phyloP scores from a whole-genome alignment of 768 basidiomycete genomes.

The Royoungia palumana region DNA sequence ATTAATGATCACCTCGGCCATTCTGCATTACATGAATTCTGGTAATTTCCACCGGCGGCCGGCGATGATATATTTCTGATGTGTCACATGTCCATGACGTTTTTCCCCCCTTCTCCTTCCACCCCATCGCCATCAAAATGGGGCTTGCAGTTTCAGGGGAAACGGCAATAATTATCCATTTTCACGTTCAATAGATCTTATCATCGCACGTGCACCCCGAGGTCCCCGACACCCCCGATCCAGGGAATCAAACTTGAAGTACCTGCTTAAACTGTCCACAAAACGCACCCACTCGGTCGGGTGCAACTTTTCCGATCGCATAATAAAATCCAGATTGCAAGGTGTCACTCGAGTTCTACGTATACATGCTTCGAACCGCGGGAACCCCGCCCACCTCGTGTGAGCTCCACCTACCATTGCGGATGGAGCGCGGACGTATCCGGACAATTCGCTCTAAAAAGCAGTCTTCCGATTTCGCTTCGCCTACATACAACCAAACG shows the following conservation, averaged over 20 bases:
- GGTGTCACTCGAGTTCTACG: too few relatives aligned
- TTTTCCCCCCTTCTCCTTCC: slow-evolving; percentile 1
- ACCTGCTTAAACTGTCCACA: too few relatives aligned
- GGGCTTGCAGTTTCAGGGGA: slow-evolving; percentile 4
- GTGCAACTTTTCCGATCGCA: too few relatives aligned
- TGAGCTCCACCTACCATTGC: not conserved
- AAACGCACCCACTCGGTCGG: too few relatives aligned
- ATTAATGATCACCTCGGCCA: too few relatives aligned
- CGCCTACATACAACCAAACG: slow-evolving; percentile 3
- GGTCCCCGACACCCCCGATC: too few relatives aligned
- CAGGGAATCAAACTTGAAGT: too few relatives aligned
- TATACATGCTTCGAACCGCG: not conserved
- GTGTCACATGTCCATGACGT: not conserved
- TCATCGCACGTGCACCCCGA: not conserved
- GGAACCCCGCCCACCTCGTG: slow-evolving; percentile 10
- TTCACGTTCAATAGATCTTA: too few relatives aligned
- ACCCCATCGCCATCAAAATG: slow-evolving; percentile 8
- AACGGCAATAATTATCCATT: too few relatives aligned
- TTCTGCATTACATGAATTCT: too few relatives aligned
- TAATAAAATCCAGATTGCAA: too few relatives aligned
- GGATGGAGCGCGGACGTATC: slow-evolving; percentile 4
- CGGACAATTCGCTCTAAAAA: slow-evolving; percentile 1
- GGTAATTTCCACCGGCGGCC: not conserved
- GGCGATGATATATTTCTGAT: not conserved
- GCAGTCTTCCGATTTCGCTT: slow-evolving; percentile 14